Evolutionary conservation across 306 rosid species (phyloP), one percentile per base, ranked within the genome.

Genomic region (Herpetospermum pedunculosum): DNA sequence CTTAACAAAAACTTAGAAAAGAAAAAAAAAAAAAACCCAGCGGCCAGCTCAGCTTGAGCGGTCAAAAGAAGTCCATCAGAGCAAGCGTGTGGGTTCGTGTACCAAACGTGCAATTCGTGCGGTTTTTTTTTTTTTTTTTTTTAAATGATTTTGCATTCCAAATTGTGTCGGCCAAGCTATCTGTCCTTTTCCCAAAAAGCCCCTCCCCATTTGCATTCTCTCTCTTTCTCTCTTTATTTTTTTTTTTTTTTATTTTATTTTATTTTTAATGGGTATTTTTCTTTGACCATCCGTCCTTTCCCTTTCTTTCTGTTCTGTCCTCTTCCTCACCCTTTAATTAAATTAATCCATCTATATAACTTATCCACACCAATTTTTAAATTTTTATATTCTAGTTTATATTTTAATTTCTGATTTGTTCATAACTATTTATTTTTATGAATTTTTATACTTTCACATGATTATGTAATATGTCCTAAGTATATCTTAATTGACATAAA

Each of bases 21-120:
- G 6, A 2, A 48, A n/a, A 5, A 48, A 48, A 28, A 28, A 57
- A 5, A 12, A 29, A 58, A 58, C 15, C 6, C 37, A 59, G 41
- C 32, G 15, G 46, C 16, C 29, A 62, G 47, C 8, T 62, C 8
- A 62, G 47, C 4, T 62, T 8, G 9, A 13, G 34, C 35, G 21
- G 72, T 67, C 21, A 67, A 41, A 68, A 41, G 37, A 2, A 68
- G 73, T 43, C 25, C 6, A 21, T 13, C 3, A 25, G 9, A 1
- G 11, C 53, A 68, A 68, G 38, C 73, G 73, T 68, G 72, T 38
- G 72, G 72, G 72, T 65, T 47, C 54, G 73, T 43, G 38, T 43
- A 68, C 54, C 73, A 43, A 68, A 68, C 73, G 73, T 68, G 73
- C 54, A 68, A 68, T 68, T 68, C 38, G 23, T 41, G 73, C 73